Base-by-base conservation (phyloP, 768 basidiomycete genomes). In the Naganishia onofrii region DNA sequence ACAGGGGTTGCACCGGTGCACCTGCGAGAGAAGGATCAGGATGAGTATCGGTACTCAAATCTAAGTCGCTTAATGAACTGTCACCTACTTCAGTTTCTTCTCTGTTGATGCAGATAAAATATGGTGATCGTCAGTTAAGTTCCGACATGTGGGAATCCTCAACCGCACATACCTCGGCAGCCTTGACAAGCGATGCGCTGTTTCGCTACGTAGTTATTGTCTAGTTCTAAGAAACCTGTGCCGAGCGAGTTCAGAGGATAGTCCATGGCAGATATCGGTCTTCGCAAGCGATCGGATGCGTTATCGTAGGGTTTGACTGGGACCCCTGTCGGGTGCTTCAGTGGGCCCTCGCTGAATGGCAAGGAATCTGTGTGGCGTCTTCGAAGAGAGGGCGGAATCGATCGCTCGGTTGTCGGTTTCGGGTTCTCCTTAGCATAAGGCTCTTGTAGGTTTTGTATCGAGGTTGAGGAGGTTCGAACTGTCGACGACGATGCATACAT, bases 141-240 rank as follows among this genome's bases (percentile, higher is more conserved):
- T 1, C 10, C 23, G 9, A 12, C 36, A 63, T 5, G 38, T 58
- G 8, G 34, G 21, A 36, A 29, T 8, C 7, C 6, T 28, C 2
- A 32, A 17, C 1, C 1, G 1, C 23, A 44, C 60, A 2, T 36
- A 63, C 60, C 60, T 28, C 60, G 36, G 38, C 60, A 63, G 38
- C 60, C 60, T 44, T 63, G 60, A 36, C 60, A 63, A 28, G 60
- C 60, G 15, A 63, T 63, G 9, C 60, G 60, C 19, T 63, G 60
- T 29, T 63, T 63, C 2, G 19, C 60, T 12, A 63, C 23, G 42
- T 44, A 63, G 23, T 2, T 29, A 42, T 29, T 63, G n/a, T 63
- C 60, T 34, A 63, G 4, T 5, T 4, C 13, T n/a, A 58, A 31
- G n/a, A 38, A 31, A 38, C 32, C 57, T n/a, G 23, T 58, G 19